Base-by-base conservation (phyloP, 2,329 filamentous ascomycete species). In the Elsinoe australis region DNA sequence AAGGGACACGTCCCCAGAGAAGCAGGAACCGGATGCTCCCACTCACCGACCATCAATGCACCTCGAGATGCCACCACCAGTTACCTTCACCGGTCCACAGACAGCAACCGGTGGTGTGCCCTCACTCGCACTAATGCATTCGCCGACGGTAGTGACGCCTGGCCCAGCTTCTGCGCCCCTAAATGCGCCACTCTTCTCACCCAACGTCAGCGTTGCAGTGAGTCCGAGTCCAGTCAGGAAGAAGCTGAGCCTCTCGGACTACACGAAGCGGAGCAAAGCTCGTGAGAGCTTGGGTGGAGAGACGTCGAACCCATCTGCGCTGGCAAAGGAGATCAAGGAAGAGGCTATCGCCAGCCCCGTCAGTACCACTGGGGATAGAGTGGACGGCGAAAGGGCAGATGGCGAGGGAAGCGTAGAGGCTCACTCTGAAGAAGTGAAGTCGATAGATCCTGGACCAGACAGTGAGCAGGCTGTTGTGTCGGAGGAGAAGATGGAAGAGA, bases 211-310 rank as follows among this genome's bases (percentile, higher is more conserved):
- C 12, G 64, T 62, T 36, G 63, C 68, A 7, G 59, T 71, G n/a
- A 63, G 61, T 15, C 64, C 68, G 17, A 61, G 59, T 31, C 69
- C 67, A 19, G 61, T 63, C 18, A 65, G 67, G 51, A 74, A 74
- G 61, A 74, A 73, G 61, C 61, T 74, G 50, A 73, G 70, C 52
- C 54, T 74, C n/a, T 72, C 69, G 53, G 71, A 73, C 47, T 74
- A 72, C 51, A 71, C 69, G 4, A 70, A 65, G 44, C 62, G 69
- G 41, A 66, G 60, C 49, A 70, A 68, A 49, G 57, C 58, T 7
- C 58, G 58, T 49, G 56, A 58, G 50, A 38, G 33, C 3, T 28
- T 36, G 15, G 45, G 45, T 5, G 45, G 45, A 5, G 45, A 48
- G 34, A 48, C 45, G 7, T 28, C 31, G 19, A 48, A 36, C 12